Evolutionary conservation across 2,329 filamentous ascomycete genomes (phyloP).

Genomic region (Ustulina deusta): DNA sequence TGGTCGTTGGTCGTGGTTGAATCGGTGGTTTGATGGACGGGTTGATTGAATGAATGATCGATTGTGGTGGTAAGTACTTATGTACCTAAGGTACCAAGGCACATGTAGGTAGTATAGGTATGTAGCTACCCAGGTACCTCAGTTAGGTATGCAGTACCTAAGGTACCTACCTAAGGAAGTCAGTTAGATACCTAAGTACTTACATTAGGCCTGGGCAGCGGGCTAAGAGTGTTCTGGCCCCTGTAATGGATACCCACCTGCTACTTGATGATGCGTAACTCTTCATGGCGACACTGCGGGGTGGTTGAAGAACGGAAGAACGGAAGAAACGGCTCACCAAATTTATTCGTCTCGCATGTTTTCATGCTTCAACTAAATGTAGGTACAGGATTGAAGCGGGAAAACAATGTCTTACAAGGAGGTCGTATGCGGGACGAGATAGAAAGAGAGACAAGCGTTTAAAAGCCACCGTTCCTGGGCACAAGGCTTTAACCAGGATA

Average conservation of each 20-base stretch:
- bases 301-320: background rate
- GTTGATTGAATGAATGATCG: constrained; percentile 5
- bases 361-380: constrained; percentile 3
- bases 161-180: too few species aligned
- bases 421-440: constrained; percentile 2
- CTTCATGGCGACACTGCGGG: background rate
- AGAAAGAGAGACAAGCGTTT: background rate
- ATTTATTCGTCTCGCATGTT: background rate
- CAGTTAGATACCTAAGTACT: too few species aligned
- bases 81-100: background rate
- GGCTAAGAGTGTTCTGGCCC: too few species aligned
- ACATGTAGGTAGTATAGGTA: background rate
- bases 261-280: too few species aligned
- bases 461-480: constrained; percentile 3
- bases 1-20: background rate
- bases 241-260: too few species aligned
- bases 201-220: too few species aligned
- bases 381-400: background rate
- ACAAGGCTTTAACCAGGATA: constrained; percentile 2
- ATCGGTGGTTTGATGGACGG: background rate
- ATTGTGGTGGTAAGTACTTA: background rate
- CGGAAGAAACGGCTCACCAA: background rate
- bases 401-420: background rate
- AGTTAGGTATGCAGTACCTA: too few species aligned
- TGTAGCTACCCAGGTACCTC: background rate